These are phyloP conservation scores for Scedosporium aurantiacum DNA, from an alignment of 2,329 filamentous ascomycete genomes.

Conservation along the genomic window DNA sequence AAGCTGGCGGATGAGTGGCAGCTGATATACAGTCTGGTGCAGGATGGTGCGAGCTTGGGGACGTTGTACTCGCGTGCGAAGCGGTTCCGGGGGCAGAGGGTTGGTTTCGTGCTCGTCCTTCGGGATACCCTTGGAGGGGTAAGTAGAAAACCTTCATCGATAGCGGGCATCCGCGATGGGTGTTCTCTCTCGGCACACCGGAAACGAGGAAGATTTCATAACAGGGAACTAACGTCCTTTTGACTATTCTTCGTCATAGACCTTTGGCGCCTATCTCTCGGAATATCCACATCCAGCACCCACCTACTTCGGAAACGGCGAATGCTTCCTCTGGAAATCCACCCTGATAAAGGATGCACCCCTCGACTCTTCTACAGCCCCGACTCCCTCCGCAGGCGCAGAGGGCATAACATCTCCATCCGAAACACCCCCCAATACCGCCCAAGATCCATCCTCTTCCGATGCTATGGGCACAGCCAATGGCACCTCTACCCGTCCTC, in stretches of 20 bases:
- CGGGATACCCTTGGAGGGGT: slow-evolving; percentile 66
- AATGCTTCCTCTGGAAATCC: slow-evolving; percentile 67
- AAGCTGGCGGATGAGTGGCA: slow-evolving; percentile 83
- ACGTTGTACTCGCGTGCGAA: slow-evolving; percentile 78
- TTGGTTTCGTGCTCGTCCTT: slow-evolving; percentile 83
- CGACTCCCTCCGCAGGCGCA: slow-evolving; percentile 40
- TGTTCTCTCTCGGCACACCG: not conserved
- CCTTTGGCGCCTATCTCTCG: slow-evolving; percentile 90
- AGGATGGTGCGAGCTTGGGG: slow-evolving; percentile 76
- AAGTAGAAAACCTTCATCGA: slow-evolving; percentile 25
- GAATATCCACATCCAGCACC: slow-evolving; percentile 71
- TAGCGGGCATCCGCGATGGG: too few species aligned
- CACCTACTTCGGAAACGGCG: slow-evolving; percentile 90
- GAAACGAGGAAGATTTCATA: not conserved
- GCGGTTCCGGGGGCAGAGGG: slow-evolving; percentile 54
- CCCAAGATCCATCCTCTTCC: slow-evolving; percentile 12
- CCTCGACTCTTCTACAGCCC: slow-evolving; percentile 24
- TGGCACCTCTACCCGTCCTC: not conserved
- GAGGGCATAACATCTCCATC: slow-evolving; percentile 31
- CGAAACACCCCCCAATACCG: slow-evolving; percentile 24
- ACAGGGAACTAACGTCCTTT: not conserved
- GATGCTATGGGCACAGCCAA: slow-evolving; percentile 20
- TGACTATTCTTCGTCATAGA: slow-evolving; percentile 25
- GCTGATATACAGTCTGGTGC: slow-evolving; percentile 79
- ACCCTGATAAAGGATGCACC: slow-evolving; percentile 31